Conservation (phyloP, 139 green algal genomes). For the Marvania coccoides region DNA sequence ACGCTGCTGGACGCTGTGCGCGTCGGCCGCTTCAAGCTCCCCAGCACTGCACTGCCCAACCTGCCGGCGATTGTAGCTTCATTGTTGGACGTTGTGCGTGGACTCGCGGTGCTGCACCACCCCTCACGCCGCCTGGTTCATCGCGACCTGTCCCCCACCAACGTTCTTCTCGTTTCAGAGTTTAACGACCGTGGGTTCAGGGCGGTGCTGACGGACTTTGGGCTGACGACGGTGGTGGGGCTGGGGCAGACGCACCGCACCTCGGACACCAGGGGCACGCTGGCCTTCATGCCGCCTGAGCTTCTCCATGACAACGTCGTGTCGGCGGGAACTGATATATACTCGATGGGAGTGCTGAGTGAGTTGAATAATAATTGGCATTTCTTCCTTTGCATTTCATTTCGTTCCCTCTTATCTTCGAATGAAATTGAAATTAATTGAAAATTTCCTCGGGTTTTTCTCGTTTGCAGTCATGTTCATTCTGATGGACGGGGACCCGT, state of each 20-base stretch:
- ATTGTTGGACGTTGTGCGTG: slow-evolving; percentile 3
- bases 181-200: slow-evolving; percentile 7
- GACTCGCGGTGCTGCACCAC: slow-evolving; percentile 15
- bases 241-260: slow-evolving; percentile 3
- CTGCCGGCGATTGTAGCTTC: background rate
- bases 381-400: too few relatives aligned
- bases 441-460: too few relatives aligned
- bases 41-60: background rate
- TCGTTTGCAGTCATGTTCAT: too few relatives aligned
- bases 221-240: slow-evolving; percentile 4
- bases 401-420: too few relatives aligned
- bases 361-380: too few relatives aligned
- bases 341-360: slow-evolving; percentile 17
- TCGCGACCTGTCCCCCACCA: slow-evolving; percentile 12
- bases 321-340: slow-evolving; percentile 14
- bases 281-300: slow-evolving; percentile 6
- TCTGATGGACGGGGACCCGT: background rate
- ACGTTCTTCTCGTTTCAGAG: slow-evolving; percentile 10
- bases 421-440: too few relatives aligned
- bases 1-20: slow-evolving; percentile 4
- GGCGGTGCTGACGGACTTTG: slow-evolving; percentile 15
- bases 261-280: slow-evolving; percentile 7
- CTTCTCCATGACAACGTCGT: slow-evolving; percentile 3
- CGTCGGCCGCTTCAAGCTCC: background rate
- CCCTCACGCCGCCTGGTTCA: slow-evolving; percentile 10